These are phyloP conservation scores for Phytophthora tentaculata DNA, from an alignment of 352 stramenopile species.

Conservation along the genomic window DNA sequence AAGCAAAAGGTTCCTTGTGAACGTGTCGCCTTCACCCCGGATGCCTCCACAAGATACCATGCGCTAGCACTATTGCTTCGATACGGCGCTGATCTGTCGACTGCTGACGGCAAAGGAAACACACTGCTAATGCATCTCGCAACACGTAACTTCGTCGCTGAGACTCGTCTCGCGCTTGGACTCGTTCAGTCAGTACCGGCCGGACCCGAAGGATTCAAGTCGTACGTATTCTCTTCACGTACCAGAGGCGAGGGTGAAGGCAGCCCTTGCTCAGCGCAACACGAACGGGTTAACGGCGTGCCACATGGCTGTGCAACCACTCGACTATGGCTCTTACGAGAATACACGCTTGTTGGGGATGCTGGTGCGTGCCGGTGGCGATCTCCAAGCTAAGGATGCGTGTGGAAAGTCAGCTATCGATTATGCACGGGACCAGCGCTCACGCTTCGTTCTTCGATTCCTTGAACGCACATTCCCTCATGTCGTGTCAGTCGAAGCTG, in stretches of 20 bases:
- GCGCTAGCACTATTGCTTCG: neutral
- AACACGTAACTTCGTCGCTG: neutral
- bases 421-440: neutral
- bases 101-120: neutral
- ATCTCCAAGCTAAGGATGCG: neutral
- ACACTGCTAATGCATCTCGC: neutral
- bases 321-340: neutral
- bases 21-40: neutral
- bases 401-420: neutral
- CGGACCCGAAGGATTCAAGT: neutral
- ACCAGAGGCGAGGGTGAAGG: neutral
- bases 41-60: neutral
- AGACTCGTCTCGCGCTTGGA: neutral
- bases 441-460: neutral
- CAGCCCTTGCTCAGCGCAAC: neutral
- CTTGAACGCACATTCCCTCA: neutral
- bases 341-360: neutral
- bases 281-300: neutral
- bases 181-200: neutral
- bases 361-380: neutral
- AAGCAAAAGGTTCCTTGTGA: neutral
- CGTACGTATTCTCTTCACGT: neutral
- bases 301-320: neutral
- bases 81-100: neutral
- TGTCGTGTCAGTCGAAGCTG: neutral